phyloP scores from a whole-genome alignment of 208 protist species.

The Crithidia expoeki region DNA sequence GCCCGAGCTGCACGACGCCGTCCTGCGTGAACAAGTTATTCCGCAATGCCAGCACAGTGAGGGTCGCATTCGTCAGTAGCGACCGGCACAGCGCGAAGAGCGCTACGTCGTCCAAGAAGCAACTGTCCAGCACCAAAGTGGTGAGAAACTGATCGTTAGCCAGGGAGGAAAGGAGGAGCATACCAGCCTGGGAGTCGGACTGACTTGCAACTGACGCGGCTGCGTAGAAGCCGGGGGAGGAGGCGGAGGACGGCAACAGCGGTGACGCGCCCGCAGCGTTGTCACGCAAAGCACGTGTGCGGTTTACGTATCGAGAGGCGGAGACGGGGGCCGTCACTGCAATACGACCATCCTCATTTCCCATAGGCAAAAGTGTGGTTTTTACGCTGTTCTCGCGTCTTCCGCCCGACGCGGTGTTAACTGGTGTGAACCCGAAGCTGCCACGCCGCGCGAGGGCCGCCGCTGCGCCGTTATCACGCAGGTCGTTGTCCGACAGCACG shows the following conservation, averaged over 20 bases:
- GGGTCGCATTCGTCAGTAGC: constrained; percentile 52
- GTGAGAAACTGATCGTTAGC: constrained; percentile 58
- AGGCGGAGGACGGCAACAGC: neutral
- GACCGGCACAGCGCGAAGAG: constrained; percentile 68
- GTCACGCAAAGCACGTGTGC: constrained; percentile 21
- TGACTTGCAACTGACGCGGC: neutral
- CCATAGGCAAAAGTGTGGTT: neutral
- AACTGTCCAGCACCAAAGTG: constrained; percentile 59
- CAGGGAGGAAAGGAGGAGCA: constrained; percentile 40
- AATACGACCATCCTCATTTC: neutral
- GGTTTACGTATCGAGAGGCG: constrained; percentile 16
- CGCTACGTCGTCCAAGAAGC: constrained; percentile 60
- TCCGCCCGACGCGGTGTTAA: neutral
- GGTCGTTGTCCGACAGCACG: constrained; percentile 64
- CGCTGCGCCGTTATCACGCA: constrained; percentile 39
- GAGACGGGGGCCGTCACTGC: neutral
- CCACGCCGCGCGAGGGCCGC: constrained; percentile 56
- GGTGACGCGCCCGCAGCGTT: neutral
- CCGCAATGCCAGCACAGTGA: constrained; percentile 61
- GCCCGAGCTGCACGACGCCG: constrained; percentile 66
- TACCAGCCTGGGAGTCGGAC: neutral
- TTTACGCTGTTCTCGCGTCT: neutral
- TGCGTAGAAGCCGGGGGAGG: neutral
- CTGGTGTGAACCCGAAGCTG: constrained; percentile 41
- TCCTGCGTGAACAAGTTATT: constrained; percentile 62